phyloP scores from a whole-genome alignment of 305 asterid genomes.

The Nicotiana rustica region DNA sequence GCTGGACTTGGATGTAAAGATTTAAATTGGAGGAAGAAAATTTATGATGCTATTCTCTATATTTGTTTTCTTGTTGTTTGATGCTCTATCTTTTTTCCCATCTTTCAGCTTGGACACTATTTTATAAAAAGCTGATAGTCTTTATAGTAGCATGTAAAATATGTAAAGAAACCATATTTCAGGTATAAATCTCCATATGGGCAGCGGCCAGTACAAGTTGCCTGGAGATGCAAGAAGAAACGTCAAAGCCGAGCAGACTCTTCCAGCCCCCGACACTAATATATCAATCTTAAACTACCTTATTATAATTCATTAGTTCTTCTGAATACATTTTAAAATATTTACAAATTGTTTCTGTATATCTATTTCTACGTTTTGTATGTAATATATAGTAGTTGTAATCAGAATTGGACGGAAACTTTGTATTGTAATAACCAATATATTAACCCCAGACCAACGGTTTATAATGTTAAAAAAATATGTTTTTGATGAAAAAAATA shows the following conservation, averaged over 20 bases:
- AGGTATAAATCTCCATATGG: constrained; percentile 87
- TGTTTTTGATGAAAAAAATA: background rate
- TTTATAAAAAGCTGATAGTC: background rate
- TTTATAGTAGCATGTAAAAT: no score
- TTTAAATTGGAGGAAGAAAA: no score
- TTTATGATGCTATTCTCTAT: background rate
- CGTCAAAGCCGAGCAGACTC: constrained; percentile 60
- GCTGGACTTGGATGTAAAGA: no score
- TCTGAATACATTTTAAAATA: background rate
- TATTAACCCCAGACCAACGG: background rate
- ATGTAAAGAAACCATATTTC: background rate
- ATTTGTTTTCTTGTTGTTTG: background rate
- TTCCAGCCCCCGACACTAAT: constrained; percentile 43
- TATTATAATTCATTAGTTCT: background rate
- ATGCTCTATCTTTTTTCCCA: background rate
- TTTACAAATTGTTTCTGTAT: background rate
- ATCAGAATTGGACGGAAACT: background rate
- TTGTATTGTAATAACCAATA: background rate
- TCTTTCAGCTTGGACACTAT: no score
- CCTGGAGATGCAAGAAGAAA: constrained; percentile 81
- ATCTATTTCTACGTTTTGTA: background rate
- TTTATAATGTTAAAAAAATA: background rate
- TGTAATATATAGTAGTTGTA: background rate
- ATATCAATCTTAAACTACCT: background rate
- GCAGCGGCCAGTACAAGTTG: constrained; percentile 80